Percentiles rank a stretch among this genome's conserved stretches.
Evolutionary conservation across 495 filamentous ascomycete genomes (phyloP).

Genomic region (Trichoderma asperelloides): DNA sequence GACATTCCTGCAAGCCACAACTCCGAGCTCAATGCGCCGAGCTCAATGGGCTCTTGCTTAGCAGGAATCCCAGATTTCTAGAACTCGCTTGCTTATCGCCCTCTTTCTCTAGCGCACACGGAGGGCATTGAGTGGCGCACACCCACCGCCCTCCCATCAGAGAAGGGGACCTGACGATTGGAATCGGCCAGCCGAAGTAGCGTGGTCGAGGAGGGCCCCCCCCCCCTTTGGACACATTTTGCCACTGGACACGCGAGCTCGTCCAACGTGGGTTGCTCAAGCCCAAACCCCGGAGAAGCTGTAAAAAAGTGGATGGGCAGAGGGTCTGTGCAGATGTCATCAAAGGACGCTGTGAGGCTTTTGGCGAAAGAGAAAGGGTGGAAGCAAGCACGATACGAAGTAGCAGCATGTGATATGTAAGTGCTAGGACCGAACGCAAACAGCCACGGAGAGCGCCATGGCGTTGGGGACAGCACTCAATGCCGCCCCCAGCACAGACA

Average conservation of each 20-base stretch:
- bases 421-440: no score
- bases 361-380: no score
- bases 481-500: no score
- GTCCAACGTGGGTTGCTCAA: not conserved
- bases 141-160: not conserved
- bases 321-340: conserved; percentile 4
- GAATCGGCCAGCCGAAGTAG: not conserved
- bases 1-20: no score
- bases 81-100: not conserved
- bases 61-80: not conserved
- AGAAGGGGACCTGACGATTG: not conserved
- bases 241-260: conserved; percentile 7
- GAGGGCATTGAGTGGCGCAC: not conserved
- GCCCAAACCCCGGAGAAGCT: not conserved
- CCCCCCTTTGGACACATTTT: not conserved
- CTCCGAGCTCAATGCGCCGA: no score
- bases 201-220: no score
- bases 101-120: not conserved
- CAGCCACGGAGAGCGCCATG: no score
- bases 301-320: not conserved
- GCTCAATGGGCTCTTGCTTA: no score
- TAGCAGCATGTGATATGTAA: no score
- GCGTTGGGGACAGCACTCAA: no score
- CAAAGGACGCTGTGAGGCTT: not conserved
- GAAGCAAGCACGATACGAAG: no score